Evolutionary conservation across 2,329 filamentous ascomycete species (phyloP), one percentile per base, ranked within the genome.

Genomic region (Colletotrichum phormii): DNA sequence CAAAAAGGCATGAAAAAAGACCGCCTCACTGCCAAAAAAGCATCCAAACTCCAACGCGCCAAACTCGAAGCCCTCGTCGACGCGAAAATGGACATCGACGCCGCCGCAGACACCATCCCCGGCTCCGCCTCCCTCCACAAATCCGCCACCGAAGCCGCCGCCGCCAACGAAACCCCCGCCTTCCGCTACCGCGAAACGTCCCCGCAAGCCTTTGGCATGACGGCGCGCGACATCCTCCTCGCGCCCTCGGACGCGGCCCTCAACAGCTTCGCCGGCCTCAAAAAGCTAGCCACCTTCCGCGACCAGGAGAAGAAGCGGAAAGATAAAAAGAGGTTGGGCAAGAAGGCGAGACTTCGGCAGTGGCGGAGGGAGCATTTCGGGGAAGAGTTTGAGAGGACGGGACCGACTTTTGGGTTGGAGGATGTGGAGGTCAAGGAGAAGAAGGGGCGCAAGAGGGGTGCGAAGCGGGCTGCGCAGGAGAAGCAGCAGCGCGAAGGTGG

Each of bases 181-280:
- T 99, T 99, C 90, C 93, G 94, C 69, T 99, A 99, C 86, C 94
- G 97, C 79, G 95, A 98, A 80, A 98, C 96, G 2, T 97, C 94
- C 0, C 96, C 97, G 1, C 92, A 93, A 67, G 91, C 93, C 13
- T 99, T 97, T 80, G 97, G 97, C 71, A 91, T 99, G 79, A 97
- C 94, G 0, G 88, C 95, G 1, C 90, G 92, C 74, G 97, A 99
- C 82, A 98, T 99, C 77, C 89, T 99, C 42, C 88, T 92, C 80
- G 95, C 97, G 76, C 94, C 95, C 0, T 93, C 93, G 57, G 97
- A 99, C 84, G 86, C 90, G 59, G 91, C 92, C 66, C 90, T 99
- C 75, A 99, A 99, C 82, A 89, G 95, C 76, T 99, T 93, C 79
- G 96, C 93, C 5, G 96, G 97, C 7, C 86, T 99, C 79, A 99